Evolutionary conservation across 169 alveolate species (phyloP), one percentile per base, ranked within the genome.

Genomic region (Eimeria praecox): DNA sequence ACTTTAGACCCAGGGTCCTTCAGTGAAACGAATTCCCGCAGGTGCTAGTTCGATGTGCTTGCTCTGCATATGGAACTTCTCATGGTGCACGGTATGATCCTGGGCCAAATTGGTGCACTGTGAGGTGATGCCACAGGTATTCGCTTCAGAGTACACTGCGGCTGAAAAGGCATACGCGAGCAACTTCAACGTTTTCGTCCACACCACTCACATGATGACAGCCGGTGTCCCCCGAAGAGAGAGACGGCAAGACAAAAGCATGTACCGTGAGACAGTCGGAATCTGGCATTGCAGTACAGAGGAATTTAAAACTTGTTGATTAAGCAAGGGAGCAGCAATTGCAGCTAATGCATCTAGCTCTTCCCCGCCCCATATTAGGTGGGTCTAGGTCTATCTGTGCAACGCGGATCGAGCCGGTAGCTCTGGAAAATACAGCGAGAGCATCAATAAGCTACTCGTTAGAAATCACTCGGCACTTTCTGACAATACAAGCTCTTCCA

Each of bases 401-500:
- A 24, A 14, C 38, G 35, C 35, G 62, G 54, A 6, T 12, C 86
- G 46, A 42, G 30, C 27, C 20, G 87, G 59, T 22, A 38, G 62
- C 54, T 77, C 35, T 18, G 59, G 1, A 27, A 77, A 35, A 18
- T 40, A 44, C 64, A 12, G 54, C 4, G 35, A 77, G 62, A 18
- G 87, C 42, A 38, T 30, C 49, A 12, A 3, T 18, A 35, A 38
- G 82, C n/a, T 10, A 10, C 38, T 24, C 1, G 40, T 30, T 40
- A 27, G 14, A 77, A 77, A 24, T 40, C n/a, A 77, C 9, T 44
- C 35, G 87, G 30, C 62, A 6, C n/a, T 82, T 30, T 82, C 69
- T 49, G 69, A 82, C 52, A n/a, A 52, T 5, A 82, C 73, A 82
- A 52, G 49, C 66, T 52, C 71, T 33, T 82, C 90, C 56, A 82